Percentiles rank a stretch among this genome's conserved stretches.
phyloP scores from a whole-genome alignment of 352 stramenopile genomes.

The Elongisporangium undulatum region DNA sequence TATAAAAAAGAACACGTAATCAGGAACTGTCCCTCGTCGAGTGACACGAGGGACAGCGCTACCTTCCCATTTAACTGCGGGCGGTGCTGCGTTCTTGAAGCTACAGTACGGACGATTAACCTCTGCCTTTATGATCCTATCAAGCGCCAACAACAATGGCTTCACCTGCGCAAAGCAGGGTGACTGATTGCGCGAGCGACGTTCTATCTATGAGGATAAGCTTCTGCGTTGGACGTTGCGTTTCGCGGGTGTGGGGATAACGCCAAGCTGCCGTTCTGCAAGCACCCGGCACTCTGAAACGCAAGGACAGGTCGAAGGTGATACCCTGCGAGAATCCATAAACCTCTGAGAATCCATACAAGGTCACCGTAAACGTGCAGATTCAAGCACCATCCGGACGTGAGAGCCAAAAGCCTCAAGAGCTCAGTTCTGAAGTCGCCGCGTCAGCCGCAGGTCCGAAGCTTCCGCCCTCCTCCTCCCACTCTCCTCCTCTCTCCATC shows the following conservation, averaged over 20 bases:
- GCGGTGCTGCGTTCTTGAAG: neutral
- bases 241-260: neutral
- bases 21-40: neutral
- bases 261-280: neutral
- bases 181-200: neutral
- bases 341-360: neutral
- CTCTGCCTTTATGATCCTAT: neutral
- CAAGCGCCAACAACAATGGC: neutral
- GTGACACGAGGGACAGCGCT: neutral
- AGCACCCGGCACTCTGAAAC: neutral
- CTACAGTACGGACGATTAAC: neutral
- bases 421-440: slow-evolving; percentile 1
- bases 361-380: slow-evolving; percentile 30
- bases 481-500: slow-evolving; percentile 3
- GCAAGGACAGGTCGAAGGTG: neutral
- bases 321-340: slow-evolving; percentile 1
- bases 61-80: neutral
- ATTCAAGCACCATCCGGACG: slow-evolving; percentile 25
- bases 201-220: neutral
- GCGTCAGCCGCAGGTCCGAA: slow-evolving; percentile 9
- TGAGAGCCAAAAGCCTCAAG: slow-evolving; percentile 8
- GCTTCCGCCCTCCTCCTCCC: slow-evolving; percentile 2
- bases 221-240: neutral
- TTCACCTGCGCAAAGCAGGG: neutral
- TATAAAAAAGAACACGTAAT: slow-evolving; percentile 2